These are phyloP conservation scores for Spiromastix sp. DNA, from an alignment of 2,329 filamentous ascomycete species.

Conservation along the genomic window DNA sequence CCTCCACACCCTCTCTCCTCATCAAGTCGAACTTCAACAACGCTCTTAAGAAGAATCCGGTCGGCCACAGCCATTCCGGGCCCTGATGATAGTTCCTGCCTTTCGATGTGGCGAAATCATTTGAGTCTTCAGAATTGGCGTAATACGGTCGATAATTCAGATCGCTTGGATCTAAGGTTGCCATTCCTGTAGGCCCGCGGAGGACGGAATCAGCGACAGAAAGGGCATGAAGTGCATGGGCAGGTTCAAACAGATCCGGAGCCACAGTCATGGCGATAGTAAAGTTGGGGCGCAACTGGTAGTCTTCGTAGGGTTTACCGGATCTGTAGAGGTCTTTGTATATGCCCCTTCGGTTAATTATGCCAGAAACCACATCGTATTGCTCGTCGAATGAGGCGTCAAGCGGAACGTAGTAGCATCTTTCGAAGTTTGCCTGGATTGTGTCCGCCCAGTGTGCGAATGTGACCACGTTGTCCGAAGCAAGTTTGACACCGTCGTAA, in stretches of 20 bases:
- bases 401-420: constrained; percentile 76
- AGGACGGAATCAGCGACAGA: constrained; percentile 69
- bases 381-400: constrained; percentile 58
- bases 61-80: constrained; percentile 96
- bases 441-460: constrained; percentile 69
- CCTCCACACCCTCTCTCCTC: constrained; percentile 42
- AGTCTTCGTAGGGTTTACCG: constrained; percentile 94
- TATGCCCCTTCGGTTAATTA: constrained; percentile 86
- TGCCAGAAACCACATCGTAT: constrained; percentile 67
- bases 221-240: constrained; percentile 69
- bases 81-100: constrained; percentile 97
- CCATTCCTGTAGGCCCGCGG: constrained; percentile 85
- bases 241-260: constrained; percentile 70
- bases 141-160: constrained; percentile 93
- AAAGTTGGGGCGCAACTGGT: constrained; percentile 91
- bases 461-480: constrained; percentile 52
- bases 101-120: constrained; percentile 84
- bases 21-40: constrained; percentile 81
- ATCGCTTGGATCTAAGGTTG: constrained; percentile 84
- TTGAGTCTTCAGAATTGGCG: constrained; percentile 85
- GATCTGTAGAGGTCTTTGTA: constrained; percentile 96
- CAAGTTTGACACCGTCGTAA: constrained; percentile 60
- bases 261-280: constrained; percentile 92
- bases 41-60: constrained; percentile 87
- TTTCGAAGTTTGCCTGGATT: constrained; percentile 80